Evolutionary conservation across 2,329 filamentous ascomycete genomes (phyloP).

Genomic region (Sclerotinia spermophila): DNA sequence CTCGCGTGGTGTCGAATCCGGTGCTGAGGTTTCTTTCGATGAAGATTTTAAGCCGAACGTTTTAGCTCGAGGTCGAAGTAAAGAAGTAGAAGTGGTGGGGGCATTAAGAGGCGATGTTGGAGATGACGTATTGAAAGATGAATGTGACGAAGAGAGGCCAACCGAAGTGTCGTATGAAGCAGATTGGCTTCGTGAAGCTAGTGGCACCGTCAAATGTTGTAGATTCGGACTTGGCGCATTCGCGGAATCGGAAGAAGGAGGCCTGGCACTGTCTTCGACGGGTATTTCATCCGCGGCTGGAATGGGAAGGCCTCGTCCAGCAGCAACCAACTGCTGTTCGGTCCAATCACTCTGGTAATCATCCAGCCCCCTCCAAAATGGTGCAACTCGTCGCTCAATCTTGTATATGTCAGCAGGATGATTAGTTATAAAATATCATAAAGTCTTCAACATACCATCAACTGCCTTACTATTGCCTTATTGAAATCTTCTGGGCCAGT

Average conservation of each 20-base stretch:
- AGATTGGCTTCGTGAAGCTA: slow-evolving; percentile 72
- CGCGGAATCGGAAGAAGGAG: slow-evolving; percentile 45
- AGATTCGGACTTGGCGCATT: slow-evolving; percentile 57
- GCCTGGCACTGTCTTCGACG: slow-evolving; percentile 58
- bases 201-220: slow-evolving; percentile 74
- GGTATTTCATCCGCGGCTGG: slow-evolving; percentile 81
- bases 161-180: slow-evolving; percentile 68
- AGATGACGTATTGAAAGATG: slow-evolving; percentile 58
- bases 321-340: slow-evolving; percentile 91
- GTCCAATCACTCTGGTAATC: slow-evolving; percentile 88
- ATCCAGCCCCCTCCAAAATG: slow-evolving; percentile 92
- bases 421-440: not conserved
- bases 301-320: slow-evolving; percentile 77
- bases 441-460: slow-evolving; percentile 66
- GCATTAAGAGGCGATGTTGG: slow-evolving; percentile 47
- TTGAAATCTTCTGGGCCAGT: slow-evolving; percentile 90
- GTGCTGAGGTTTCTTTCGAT: slow-evolving; percentile 69
- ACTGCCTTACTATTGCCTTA: slow-evolving; percentile 79
- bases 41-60: slow-evolving; percentile 74
- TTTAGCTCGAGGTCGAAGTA: slow-evolving; percentile 81
- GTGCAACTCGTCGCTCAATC: slow-evolving; percentile 89
- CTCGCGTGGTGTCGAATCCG: slow-evolving; percentile 73
- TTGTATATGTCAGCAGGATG: slow-evolving; percentile 41
- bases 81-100: slow-evolving; percentile 48
- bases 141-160: slow-evolving; percentile 56